Base-by-base conservation (phyloP, 2,329 filamentous ascomycete genomes). In the Colletotrichum theobromicola region DNA sequence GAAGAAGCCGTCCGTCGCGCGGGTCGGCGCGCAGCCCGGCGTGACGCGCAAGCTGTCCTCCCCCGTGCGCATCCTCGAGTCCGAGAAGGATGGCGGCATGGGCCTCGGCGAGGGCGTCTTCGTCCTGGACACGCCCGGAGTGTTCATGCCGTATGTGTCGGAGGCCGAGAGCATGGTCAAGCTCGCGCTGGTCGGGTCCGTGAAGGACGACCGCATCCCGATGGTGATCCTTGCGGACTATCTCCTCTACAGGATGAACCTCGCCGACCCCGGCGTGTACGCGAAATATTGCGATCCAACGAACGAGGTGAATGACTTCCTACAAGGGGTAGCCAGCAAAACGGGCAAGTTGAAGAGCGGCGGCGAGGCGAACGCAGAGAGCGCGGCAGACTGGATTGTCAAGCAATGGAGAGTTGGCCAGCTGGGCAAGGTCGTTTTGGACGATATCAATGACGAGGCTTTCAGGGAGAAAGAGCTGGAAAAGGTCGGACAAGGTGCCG, bases 131-230 rank as follows among this genome's bases (percentile, higher is more conserved):
- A 98, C 96, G 0, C 97, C 97, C 0, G 97, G 97, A 62, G 96
- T 99, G 10, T 99, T 98, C 83, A 91, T 98, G 74, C 97, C 97
- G 0, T 98, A 98, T 82, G 94, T 98, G 32, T 90, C 93, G 0
- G 91, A 97, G 80, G 90, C 94, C 18, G 94, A 97, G 82, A 91
- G 93, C 60, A 99, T 99, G 97, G 88, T 99, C 76, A 98, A 98
- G 84, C 90, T 99, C n/a, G 94, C 96, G 3, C 90, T 98, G 1
- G 95, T 95, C 66, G 95, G 96, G 24, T 94, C 94, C 82, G 95
- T 99, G 69, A 98, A 98, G 83, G 95, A 98, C 82, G 94, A 94
- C 0, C 89, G 98, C 46, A 93, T 99, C 67, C 90, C 93, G 2
- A 89, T 93, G 18, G 90, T 94, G 73, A 94, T 94, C 28, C 85